Evolutionary conservation across 2,329 filamentous ascomycete species (phyloP).

Genomic region (Sporothrix pseudoabietina): DNA sequence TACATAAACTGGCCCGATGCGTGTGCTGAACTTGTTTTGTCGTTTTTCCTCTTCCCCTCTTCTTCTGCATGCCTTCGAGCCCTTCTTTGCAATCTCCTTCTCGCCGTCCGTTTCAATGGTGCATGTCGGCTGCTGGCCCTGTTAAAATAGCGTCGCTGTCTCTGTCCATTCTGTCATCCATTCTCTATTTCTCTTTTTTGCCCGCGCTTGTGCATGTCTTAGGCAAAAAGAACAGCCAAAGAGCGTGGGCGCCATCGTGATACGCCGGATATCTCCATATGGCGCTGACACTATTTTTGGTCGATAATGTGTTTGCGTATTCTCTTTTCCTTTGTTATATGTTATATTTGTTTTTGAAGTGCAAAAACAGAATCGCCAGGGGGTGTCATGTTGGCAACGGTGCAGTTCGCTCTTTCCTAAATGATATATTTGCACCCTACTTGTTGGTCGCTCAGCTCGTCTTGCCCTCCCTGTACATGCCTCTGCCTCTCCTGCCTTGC

Average conservation of each 20-base stretch:
- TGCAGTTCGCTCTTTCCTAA: neutral
- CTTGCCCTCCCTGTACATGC: constrained; percentile 8
- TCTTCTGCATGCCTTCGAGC: neutral
- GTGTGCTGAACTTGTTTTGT: neutral
- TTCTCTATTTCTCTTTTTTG: neutral
- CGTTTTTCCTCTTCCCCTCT: neutral
- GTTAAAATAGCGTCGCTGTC: neutral
- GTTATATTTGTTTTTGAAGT: neutral
- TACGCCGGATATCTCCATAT: neutral
- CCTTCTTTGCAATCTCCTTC: neutral
- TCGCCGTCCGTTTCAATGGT: neutral
- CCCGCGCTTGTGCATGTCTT: constrained; percentile 29
- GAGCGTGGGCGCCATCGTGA: constrained; percentile 1
- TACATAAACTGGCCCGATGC: constrained; percentile 1
- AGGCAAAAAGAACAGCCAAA: constrained; percentile 15
- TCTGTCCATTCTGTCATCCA: neutral
- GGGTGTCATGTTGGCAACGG: neutral
- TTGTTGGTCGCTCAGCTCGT: neutral
- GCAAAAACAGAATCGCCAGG: neutral
- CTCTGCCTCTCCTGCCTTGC: constrained; percentile 9
- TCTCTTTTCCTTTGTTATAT: neutral
- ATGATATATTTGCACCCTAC: neutral
- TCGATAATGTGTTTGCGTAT: neutral
- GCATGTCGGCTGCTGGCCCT: neutral
- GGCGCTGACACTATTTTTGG: neutral